Percentiles rank a stretch among this genome's conserved stretches.
phyloP scores from a whole-genome alignment of 148 eudicot genomes.

The Rhododendron williamsianum region DNA sequence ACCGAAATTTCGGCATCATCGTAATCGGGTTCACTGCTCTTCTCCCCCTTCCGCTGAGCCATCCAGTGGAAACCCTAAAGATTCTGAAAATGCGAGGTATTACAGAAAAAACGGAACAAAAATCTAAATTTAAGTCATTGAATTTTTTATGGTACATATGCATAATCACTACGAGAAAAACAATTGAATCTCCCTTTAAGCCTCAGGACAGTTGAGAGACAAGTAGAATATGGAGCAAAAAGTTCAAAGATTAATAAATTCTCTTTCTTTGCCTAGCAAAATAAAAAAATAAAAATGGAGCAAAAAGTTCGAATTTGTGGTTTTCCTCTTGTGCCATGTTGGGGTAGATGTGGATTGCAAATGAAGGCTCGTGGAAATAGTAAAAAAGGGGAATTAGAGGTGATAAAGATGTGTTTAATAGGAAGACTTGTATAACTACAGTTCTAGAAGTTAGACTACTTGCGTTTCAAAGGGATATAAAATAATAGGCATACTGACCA shows the following conservation, averaged over 20 bases:
- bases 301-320: background rate
- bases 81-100: slow-evolving; percentile 16
- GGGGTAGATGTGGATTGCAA: background rate
- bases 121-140: background rate
- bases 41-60: slow-evolving; percentile 11
- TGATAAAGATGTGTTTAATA: background rate
- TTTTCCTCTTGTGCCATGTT: background rate
- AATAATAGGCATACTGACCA: background rate
- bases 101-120: background rate
- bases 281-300: background rate
- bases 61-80: background rate
- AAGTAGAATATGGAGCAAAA: background rate
- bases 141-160: background rate
- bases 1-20: background rate
- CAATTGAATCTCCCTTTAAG: background rate
- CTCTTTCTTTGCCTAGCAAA: background rate
- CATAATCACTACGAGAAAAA: background rate
- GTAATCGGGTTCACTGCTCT: slow-evolving; percentile 15
- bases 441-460: background rate
- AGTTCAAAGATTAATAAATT: too few species aligned
- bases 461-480: background rate
- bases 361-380: background rate
- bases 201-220: background rate
- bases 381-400: background rate
- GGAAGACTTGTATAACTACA: background rate